These are phyloP conservation scores for Sporothrix luriei DNA, from an alignment of 2,329 filamentous ascomycete genomes.

Conservation along the genomic window DNA sequence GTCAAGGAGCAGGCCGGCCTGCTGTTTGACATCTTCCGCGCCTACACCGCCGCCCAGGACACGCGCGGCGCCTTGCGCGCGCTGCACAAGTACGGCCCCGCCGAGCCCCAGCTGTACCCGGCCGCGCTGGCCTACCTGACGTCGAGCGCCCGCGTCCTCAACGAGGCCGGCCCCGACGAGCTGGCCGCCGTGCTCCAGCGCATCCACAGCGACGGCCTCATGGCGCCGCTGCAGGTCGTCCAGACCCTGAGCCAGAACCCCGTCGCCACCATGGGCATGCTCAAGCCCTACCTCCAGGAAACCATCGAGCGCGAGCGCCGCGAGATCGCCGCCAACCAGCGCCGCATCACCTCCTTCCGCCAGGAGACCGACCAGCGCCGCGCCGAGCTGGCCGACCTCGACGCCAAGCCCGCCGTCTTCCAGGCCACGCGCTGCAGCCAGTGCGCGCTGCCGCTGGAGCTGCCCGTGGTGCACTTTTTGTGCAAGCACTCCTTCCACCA, in stretches of 20 bases:
- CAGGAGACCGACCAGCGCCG: conserved; percentile 79
- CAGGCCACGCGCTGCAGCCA: conserved; percentile 85
- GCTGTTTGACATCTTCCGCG: conserved; percentile 93
- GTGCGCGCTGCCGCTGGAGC: conserved; percentile 75
- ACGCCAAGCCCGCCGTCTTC: conserved; percentile 81
- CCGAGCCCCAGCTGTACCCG: conserved; percentile 89
- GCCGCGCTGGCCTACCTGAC: conserved; percentile 93
- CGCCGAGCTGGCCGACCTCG: conserved; percentile 74
- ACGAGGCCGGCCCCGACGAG: conserved; percentile 82
- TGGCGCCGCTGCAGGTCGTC: conserved; percentile 95
- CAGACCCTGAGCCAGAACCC: conserved; percentile 72
- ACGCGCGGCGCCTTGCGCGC: conserved; percentile 88
- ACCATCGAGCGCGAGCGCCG: conserved; percentile 87
- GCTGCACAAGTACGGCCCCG: conserved; percentile 84
- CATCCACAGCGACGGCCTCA: conserved; percentile 86
- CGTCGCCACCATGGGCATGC: conserved; percentile 95
- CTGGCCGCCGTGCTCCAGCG: conserved; percentile 76
- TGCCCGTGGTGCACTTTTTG: conserved; percentile 91
- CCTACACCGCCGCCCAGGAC: conserved; percentile 89
- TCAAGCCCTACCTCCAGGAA: conserved; percentile 86
- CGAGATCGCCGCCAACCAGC: conserved; percentile 79
- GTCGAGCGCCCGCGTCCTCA: conserved; percentile 75
- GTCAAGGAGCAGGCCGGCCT: conserved; percentile 93
- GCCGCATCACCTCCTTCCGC: conserved; percentile 80
- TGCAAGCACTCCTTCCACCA: conserved; percentile 98